These are phyloP conservation scores for Tolypocladium tropicale DNA, from an alignment of 2,329 filamentous ascomycete genomes.

Conservation along the genomic window DNA sequence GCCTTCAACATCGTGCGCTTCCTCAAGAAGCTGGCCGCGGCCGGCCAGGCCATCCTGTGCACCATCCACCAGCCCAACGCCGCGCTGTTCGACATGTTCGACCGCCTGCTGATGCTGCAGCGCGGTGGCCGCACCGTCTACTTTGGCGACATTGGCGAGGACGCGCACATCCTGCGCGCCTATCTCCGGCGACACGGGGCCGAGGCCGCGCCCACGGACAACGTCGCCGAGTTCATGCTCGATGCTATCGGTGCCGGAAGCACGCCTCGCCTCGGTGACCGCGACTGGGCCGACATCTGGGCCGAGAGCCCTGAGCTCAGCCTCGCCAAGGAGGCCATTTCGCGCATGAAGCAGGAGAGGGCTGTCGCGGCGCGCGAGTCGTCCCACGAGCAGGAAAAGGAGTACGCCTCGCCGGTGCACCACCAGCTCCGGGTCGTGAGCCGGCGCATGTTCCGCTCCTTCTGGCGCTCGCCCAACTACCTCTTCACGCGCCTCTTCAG, in stretches of 20 bases:
- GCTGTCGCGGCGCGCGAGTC: conserved; percentile 25
- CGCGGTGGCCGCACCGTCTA: conserved; percentile 74
- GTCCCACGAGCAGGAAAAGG: conserved; percentile 50
- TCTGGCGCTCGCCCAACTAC: conserved; percentile 83
- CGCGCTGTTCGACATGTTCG: conserved; percentile 79
- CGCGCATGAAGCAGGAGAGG: conserved; percentile 53
- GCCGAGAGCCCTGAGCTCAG: conserved; percentile 60
- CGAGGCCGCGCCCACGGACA: conserved; percentile 42
- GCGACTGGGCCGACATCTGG: conserved; percentile 78
- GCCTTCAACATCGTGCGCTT: conserved; percentile 72
- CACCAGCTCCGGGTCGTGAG: conserved; percentile 73
- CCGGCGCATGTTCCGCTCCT: conserved; percentile 62
- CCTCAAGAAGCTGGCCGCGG: conserved; percentile 64
- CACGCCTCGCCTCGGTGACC: conserved; percentile 58
- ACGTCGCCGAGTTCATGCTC: conserved; percentile 71
- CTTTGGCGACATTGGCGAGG: conserved; percentile 73
- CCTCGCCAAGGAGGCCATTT: conserved; percentile 55
- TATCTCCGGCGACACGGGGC: conserved; percentile 53
- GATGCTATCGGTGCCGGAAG: conserved; percentile 73
- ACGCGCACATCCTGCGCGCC: conserved; percentile 59
- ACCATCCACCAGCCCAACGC: conserved; percentile 89
- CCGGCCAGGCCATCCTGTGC: conserved; percentile 79
- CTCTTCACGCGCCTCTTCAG: conserved; percentile 82
- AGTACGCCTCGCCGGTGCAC: conserved; percentile 71
- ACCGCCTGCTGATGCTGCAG: conserved; percentile 69